Evolutionary conservation across 345 rosid genomes (phyloP), one percentile per base, ranked within the genome.

Genomic region (Hevea brasiliensis): DNA sequence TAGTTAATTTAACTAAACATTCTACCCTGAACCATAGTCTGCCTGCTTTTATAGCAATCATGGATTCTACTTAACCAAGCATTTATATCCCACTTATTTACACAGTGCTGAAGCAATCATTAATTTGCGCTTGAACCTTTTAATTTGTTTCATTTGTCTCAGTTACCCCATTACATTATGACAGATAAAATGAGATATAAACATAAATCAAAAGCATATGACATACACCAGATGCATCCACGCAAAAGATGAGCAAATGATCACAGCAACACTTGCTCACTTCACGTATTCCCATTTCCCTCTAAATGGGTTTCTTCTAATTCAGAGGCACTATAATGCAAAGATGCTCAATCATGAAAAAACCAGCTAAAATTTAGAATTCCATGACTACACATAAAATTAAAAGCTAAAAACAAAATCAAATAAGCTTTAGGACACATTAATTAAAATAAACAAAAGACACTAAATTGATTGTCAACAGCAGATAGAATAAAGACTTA

Each of bases 401-500:
- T 48, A 48, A 12, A 12, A 12, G 17, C 53, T 48, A 56, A 56
- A 7, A 23, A n/a, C 27, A 29, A 61, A 48, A 48, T 48, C 17
- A 48, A 48, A 48, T 48, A 0, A 48, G 18, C 53, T 48, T 14
- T 44, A 10, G 14, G 18, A 48, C 27, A 26, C n/a, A 62, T 41
- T 62, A 5, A 40, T 1, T 59, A 47, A n/a, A 18, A 47, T 23
- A 24, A 4, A 4, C n/a, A 26, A 24, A 24, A 50, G 51, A 47
- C 15, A 47, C 47, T 9, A 44, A 44, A 50, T 0, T 50, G 21
- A 48, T 2, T 48, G 17, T 48, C 20, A 48, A 48, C 23, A 8
- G n/a, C 8, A 67, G 8, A 24, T 40, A 57, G 50, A 24, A 71
- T 6, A 17, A 50, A 47, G n/a, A 84, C 92, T 76, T 69, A 89